These are phyloP conservation scores for Saposhnikovia divaricata DNA, from an alignment of 129 eudicot species.

Conservation along the genomic window DNA sequence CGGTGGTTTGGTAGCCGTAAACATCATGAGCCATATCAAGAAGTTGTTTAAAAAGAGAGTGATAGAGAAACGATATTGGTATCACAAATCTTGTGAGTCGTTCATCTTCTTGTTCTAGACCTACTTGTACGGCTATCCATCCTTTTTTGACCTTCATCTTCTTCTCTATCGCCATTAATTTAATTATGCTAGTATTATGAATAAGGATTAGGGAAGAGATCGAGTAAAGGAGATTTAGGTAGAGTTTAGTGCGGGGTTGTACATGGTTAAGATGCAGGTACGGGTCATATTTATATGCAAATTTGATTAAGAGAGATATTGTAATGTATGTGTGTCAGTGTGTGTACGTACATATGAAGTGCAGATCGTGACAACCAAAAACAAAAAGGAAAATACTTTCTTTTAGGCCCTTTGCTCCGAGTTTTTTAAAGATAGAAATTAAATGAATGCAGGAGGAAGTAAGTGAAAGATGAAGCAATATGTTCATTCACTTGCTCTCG, in stretches of 20 bases:
- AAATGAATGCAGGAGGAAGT: too few species aligned
- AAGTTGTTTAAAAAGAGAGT: conserved; percentile 1
- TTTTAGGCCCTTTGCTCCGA: too few species aligned
- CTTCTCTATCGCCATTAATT: not conserved
- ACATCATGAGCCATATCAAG: not conserved
- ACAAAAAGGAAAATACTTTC: too few species aligned
- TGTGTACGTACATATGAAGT: too few species aligned
- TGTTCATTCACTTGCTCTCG: too few species aligned
- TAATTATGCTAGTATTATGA: too few species aligned
- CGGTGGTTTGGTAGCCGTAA: not conserved
- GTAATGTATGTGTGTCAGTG: too few species aligned
- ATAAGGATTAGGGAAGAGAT: not conserved
- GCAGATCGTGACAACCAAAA: too few species aligned
- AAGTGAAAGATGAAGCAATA: too few species aligned
- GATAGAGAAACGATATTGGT: not conserved
- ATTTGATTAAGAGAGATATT: too few species aligned
- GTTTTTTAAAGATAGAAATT: too few species aligned
- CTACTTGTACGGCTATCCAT: not conserved
- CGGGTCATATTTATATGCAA: not conserved
- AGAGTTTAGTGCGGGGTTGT: not conserved
- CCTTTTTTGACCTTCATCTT: not conserved
- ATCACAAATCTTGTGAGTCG: not conserved
- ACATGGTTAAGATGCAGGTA: not conserved
- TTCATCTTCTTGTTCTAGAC: not conserved
- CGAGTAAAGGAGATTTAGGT: not conserved